Evolutionary conservation across 2,329 filamentous ascomycete genomes (phyloP).

Genomic region (Aspergillus glaucus): DNA sequence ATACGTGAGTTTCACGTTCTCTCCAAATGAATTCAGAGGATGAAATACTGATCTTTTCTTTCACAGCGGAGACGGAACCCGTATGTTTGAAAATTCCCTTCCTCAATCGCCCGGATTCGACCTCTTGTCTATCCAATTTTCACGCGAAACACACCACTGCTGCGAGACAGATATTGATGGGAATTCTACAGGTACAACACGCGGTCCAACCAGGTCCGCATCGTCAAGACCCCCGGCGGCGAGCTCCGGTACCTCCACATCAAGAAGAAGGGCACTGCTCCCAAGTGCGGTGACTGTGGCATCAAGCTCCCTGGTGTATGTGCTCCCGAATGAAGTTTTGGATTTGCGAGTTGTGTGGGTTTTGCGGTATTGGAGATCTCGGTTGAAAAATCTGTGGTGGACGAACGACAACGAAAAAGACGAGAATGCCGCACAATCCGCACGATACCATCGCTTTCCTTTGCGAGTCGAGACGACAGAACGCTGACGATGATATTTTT

Average conservation of each 20-base stretch:
- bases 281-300: constrained; percentile 99
- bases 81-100: constrained; percentile 50
- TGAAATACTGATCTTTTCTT: constrained; percentile 21
- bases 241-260: constrained; percentile 95
- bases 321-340: constrained; percentile 34
- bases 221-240: constrained; percentile 94
- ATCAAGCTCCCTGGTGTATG: constrained; percentile 96
- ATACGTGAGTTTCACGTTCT: constrained; percentile 34
- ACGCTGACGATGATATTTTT: constrained; percentile 11
- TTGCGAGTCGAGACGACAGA: neutral
- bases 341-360: neutral
- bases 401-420: constrained; percentile 9
- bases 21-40: neutral
- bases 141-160: neutral
- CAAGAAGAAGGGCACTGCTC: constrained; percentile 98
- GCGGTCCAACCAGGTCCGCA: constrained; percentile 90
- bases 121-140: neutral
- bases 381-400: constrained; percentile 8
- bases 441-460: constrained; percentile 1
- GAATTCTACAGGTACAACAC: constrained; percentile 79
- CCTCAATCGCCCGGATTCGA: neutral
- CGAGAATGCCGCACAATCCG: constrained; percentile 4
- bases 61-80: constrained; percentile 67
- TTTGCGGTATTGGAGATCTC: neutral
- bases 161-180: constrained; percentile 25